Conservation (phyloP, 768 basidiomycete species). For the Tulasnella sp. region DNA sequence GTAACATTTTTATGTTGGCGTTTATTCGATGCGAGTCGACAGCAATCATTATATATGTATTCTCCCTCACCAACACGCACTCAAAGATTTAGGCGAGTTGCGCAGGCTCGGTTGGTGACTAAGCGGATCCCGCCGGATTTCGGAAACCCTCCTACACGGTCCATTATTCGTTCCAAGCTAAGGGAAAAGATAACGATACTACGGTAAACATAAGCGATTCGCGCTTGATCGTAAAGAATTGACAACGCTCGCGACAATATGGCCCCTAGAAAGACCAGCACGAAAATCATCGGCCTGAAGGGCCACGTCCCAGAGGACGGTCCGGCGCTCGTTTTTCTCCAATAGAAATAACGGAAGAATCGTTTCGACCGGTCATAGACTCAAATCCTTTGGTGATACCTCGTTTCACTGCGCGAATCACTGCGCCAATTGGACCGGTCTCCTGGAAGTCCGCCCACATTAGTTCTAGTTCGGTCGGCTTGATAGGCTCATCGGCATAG, state of each 20-base stretch:
- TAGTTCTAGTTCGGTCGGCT: background rate
- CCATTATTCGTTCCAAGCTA: background rate
- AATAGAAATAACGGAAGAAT: background rate
- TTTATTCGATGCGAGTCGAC: background rate
- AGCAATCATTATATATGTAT: background rate
- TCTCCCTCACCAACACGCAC: background rate
- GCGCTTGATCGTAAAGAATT: no score
- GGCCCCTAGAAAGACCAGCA: background rate
- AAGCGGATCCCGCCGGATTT: background rate
- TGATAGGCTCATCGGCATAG: slow-evolving; percentile 23
- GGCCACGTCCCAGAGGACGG: background rate
- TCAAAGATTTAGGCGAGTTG: background rate
- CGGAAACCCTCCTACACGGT: background rate
- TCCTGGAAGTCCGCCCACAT: background rate
- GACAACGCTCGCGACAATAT: background rate
- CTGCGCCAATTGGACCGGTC: background rate
- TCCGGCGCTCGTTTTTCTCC: background rate
- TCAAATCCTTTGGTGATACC: background rate
- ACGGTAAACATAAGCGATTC: background rate
- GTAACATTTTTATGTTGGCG: slow-evolving; percentile 4
- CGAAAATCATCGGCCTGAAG: background rate
- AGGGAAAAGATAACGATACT: background rate
- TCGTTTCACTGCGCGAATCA: background rate
- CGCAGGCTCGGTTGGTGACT: slow-evolving; percentile 9
- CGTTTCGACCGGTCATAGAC: slow-evolving; percentile 5